Conservation (phyloP, 495 filamentous ascomycete genomes). For the Letharia lupina region DNA sequence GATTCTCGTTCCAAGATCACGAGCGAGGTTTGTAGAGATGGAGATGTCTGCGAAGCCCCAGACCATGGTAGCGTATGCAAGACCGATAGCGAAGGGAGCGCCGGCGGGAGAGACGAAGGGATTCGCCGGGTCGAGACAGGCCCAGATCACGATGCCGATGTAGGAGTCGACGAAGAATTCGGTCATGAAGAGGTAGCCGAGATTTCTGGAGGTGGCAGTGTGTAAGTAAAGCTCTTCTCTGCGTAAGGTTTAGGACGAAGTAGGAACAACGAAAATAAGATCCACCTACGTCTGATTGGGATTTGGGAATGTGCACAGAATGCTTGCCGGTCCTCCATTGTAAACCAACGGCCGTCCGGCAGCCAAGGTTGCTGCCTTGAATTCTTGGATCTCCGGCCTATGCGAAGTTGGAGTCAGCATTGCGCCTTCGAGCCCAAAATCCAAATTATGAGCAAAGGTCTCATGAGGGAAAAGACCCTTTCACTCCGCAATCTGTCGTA, state of each 20-base stretch:
- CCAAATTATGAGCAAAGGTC: background rate
- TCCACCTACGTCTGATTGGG: slow-evolving; percentile 31
- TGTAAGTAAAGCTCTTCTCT: background rate
- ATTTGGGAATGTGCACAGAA: slow-evolving; percentile 39
- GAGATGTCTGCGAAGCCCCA: slow-evolving; percentile 42
- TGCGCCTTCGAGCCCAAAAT: background rate
- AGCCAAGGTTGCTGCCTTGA: slow-evolving; percentile 29
- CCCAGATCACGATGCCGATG: slow-evolving; percentile 47
- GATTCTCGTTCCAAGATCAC: slow-evolving; percentile 45
- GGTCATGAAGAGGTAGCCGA: slow-evolving; percentile 44
- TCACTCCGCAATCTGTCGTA: background rate
- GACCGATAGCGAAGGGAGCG: slow-evolving; percentile 43
- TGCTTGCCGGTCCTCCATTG: slow-evolving; percentile 39
- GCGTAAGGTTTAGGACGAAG: background rate
- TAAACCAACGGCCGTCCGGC: slow-evolving; percentile 33
- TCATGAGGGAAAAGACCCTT: background rate
- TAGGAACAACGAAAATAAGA: background rate
- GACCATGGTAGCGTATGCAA: slow-evolving; percentile 43
- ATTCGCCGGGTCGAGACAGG: slow-evolving; percentile 46
- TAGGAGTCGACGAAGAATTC: slow-evolving; percentile 48
- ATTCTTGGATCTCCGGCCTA: slow-evolving; percentile 35
- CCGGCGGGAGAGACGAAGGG: slow-evolving; percentile 40
- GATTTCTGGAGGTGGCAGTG: slow-evolving; percentile 18
- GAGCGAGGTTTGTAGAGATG: slow-evolving; percentile 45
- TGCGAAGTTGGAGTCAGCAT: background rate